Conservation (phyloP, 2,329 filamentous ascomycete species). For the Sclerotinia glacialis region DNA sequence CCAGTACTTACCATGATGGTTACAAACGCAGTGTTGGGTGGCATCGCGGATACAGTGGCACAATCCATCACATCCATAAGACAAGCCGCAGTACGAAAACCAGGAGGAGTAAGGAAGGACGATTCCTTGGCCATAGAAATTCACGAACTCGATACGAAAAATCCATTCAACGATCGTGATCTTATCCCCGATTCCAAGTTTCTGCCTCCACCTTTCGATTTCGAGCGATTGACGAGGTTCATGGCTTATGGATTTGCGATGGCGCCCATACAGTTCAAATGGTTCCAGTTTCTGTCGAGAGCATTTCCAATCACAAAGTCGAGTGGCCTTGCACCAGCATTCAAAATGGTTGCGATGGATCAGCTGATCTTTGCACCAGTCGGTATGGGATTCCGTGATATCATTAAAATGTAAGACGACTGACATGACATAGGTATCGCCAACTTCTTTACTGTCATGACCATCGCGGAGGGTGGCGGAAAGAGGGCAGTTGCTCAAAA, state of each 20-base stretch:
- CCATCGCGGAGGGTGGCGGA: constrained; percentile 87
- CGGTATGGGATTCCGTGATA: constrained; percentile 48
- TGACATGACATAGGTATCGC: constrained; percentile 58
- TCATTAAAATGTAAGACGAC: not conserved
- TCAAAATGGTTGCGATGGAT: constrained; percentile 90
- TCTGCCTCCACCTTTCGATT: constrained; percentile 84
- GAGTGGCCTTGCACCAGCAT: constrained; percentile 68
- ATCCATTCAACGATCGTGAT: constrained; percentile 62
- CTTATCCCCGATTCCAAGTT: constrained; percentile 61
- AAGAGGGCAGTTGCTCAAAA: constrained; percentile 76
- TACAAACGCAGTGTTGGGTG: constrained; percentile 92
- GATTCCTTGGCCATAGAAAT: constrained; percentile 84
- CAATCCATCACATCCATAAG: constrained; percentile 87
- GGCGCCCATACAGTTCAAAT: constrained; percentile 92
- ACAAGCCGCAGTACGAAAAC: constrained; percentile 62
- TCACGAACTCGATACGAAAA: constrained; percentile 79
- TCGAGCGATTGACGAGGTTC: constrained; percentile 89
- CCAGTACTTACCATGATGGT: constrained; percentile 99
- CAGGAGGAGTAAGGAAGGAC: constrained; percentile 54
- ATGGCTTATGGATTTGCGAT: constrained; percentile 97
- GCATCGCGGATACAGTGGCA: constrained; percentile 93
- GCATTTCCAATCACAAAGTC: constrained; percentile 82
- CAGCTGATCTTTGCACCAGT: constrained; percentile 91
- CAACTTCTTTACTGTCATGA: constrained; percentile 95
- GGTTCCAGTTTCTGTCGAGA: constrained; percentile 82